Evolutionary conservation across 2,329 filamentous ascomycete genomes (phyloP).

Genomic region (Chalaropsis thielavioides): DNA sequence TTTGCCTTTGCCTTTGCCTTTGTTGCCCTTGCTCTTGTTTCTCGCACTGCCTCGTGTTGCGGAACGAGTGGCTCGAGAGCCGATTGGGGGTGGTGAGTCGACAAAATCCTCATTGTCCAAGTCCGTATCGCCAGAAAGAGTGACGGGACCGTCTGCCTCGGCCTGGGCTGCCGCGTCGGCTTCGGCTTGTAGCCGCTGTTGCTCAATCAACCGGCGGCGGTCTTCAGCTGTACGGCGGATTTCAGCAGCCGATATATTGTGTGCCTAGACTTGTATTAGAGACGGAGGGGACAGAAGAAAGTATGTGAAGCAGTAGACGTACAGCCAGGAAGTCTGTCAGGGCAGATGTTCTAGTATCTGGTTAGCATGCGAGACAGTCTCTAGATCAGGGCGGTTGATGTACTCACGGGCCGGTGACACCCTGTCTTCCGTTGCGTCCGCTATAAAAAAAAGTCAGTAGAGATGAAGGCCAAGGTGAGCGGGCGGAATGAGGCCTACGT

Average conservation of each 20-base stretch:
- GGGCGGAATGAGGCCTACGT: background rate
- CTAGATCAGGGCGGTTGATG: conserved; percentile 41
- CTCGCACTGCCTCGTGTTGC: background rate
- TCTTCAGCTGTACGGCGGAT: conserved; percentile 37
- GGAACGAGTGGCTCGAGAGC: background rate
- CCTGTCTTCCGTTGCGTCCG: background rate
- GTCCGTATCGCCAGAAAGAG: background rate
- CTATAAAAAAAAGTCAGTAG: background rate
- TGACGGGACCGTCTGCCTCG: background rate
- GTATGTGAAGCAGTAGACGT: conserved; percentile 18
- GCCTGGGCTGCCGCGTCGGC: background rate
- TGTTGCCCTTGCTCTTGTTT: conserved; percentile 2
- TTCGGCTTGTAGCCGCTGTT: conserved; percentile 21
- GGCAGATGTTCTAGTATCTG: conserved; percentile 32
- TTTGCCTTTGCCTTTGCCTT: background rate
- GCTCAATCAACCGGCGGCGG: conserved; percentile 29
- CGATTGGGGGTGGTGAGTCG: background rate
- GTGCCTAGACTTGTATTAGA: conserved; percentile 33
- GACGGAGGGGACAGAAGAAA: background rate
- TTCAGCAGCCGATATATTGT: conserved; percentile 53
- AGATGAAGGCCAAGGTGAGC: background rate
- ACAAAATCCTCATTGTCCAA: background rate
- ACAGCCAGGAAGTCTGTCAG: conserved; percentile 40
- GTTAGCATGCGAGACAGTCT: conserved; percentile 12
- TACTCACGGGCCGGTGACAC: conserved; percentile 16